Conservation (phyloP, 805 yeast species). For the Ogataea saltuana region DNA sequence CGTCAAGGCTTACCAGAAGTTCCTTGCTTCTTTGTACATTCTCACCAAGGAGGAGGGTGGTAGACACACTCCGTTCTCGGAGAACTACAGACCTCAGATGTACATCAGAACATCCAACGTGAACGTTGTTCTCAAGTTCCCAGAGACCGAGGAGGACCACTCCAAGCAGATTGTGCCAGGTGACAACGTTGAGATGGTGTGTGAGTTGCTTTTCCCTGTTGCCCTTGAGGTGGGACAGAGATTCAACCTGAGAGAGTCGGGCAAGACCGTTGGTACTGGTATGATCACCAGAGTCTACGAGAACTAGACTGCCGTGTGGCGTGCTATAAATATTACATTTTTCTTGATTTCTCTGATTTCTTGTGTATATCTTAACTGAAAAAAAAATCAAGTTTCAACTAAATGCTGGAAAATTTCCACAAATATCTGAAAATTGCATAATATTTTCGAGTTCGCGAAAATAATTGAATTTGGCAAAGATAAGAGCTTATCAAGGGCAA, state of each 20-base stretch:
- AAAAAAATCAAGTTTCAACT: too few relatives aligned
- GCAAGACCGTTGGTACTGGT: constrained; percentile 99
- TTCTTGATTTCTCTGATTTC: too few relatives aligned
- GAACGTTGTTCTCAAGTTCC: constrained; percentile 87
- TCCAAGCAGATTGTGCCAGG: constrained; percentile 95
- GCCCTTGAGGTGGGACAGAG: constrained; percentile 96
- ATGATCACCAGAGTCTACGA: constrained; percentile 72
- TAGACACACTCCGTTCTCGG: constrained; percentile 96
- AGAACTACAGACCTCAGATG: constrained; percentile 97
- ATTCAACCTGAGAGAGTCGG: constrained; percentile 99
- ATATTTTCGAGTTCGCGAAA: too few relatives aligned
- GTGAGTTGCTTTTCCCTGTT: constrained; percentile 85
- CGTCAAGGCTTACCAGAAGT: constrained; percentile 88
- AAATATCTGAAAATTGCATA: too few relatives aligned
- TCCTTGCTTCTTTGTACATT: constrained; percentile 90
- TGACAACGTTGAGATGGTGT: constrained; percentile 96
- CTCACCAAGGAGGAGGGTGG: constrained; percentile 98
- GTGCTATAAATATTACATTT: too few relatives aligned
- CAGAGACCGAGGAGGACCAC: constrained; percentile 75
- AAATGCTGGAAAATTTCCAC: too few relatives aligned
- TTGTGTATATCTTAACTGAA: constrained; percentile 2
- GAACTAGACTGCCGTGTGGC: too few relatives aligned
- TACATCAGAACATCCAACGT: constrained; percentile 96
- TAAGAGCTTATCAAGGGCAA: too few relatives aligned
- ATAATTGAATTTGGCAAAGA: too few relatives aligned